Evolutionary conservation across 306 rosid genomes (phyloP), one percentile per base, ranked within the genome.

Genomic region (Quercus bicolor): DNA sequence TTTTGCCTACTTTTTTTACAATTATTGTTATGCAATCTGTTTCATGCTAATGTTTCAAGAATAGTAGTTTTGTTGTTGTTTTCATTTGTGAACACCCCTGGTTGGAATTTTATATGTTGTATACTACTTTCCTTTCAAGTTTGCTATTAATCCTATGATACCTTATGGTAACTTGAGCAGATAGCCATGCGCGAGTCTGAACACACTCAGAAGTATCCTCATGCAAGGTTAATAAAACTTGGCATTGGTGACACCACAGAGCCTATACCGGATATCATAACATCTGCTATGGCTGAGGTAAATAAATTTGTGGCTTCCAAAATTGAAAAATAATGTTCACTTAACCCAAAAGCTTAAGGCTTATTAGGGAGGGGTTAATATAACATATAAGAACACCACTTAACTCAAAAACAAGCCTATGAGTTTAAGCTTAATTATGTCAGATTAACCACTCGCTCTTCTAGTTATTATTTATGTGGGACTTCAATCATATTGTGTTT

Each of bases 261-360:
- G 74, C 91, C 97, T 66, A 88, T 91, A 76, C 94, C 97, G 5
- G 81, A 80, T 19, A 73, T 80, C 75, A 78, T 91, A 72, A 80
- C 97, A 20, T 83, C 85, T 9, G 84, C 91, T 29, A 91, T 89
- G 97, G 87, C 87, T 69, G 79, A 91, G 89, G 97, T 91, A 89
- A 18, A 68, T 14, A 40, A 40, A 40, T 37, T 37, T 29, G 20
- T 5, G 48, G 18, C 23, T 24, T 14, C 23, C 51, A 13, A 66
- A 23, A 3, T 37, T 18, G 8, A 18, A 1, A n/a, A 19, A 19
- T 43, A 18, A 19, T 40, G 45, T 40, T 40, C 45, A 40, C 45
- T 40, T 40, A 40, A 7, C 10, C 43, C 43, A 37, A 40, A 40
- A 40, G 3, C 45, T 40, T 8, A 40, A 40, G 12, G 12, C 12